These are phyloP conservation scores for Jatropha multifida DNA, from an alignment of 441 rosid species.

Conservation along the genomic window DNA sequence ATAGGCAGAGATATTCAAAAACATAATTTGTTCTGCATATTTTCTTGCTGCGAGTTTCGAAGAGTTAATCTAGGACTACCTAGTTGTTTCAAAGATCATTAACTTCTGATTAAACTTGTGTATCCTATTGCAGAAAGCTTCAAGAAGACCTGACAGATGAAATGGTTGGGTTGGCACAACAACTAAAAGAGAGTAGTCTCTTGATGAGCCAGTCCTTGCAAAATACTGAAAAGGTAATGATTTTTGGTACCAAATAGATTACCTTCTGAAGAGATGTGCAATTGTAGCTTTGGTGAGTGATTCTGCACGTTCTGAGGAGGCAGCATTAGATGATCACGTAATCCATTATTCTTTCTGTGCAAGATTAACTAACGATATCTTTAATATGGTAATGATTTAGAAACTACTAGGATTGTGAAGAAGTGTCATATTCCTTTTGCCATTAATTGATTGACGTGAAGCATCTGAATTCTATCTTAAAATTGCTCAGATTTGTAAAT, in stretches of 20 bases:
- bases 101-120: background rate
- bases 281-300: background rate
- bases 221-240: slow-evolving; percentile 69
- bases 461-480: too few species aligned
- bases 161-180: slow-evolving; percentile 85
- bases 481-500: background rate
- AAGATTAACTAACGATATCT: too few species aligned
- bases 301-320: background rate
- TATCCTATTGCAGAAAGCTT: slow-evolving; percentile 49
- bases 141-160: slow-evolving; percentile 90
- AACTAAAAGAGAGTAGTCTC: slow-evolving; percentile 84
- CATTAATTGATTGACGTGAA: too few species aligned
- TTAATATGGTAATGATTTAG: too few species aligned
- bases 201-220: slow-evolving; percentile 73
- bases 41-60: background rate
- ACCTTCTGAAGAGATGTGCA: background rate
- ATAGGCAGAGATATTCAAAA: background rate
- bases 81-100: too few species aligned
- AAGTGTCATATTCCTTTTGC: too few species aligned
- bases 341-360: too few species aligned
- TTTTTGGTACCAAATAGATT: background rate
- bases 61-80: too few species aligned
- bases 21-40: background rate
- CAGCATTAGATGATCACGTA: too few species aligned
- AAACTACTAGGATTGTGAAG: too few species aligned